Evolutionary conservation across 2,329 filamentous ascomycete species (phyloP), one percentile per base, ranked within the genome.

Genomic region (Diaporthe sp.): DNA sequence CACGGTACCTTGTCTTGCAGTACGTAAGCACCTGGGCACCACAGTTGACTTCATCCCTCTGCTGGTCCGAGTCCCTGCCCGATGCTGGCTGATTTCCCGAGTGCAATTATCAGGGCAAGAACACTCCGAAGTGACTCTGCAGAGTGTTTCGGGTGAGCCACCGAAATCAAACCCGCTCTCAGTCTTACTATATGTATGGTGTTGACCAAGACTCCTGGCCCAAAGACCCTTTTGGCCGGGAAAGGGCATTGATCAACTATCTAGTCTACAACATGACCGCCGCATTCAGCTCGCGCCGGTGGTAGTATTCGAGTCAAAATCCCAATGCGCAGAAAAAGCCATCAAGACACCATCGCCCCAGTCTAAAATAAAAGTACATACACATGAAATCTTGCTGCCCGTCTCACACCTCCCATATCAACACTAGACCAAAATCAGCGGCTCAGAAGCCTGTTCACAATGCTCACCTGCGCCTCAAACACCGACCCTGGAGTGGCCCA

Each of bases 401-500:
- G 4, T 51, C 61, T 66, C 7, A 15, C 9, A 37, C 44, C 15
- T 25, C 47, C n/a, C 8, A 13, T 6, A 37, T 19, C 22, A 25
- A 27, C 3, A 50, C 7, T 19, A 51, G 13, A 44, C 22, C 44
- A 17, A 17, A 13, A 35, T 68, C 47, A 68, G 22, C 63, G 63
- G 15, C 47, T 32, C 7, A 73, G 27, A 15, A 75, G 59, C 13
- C 50, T 47, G 12, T 80, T 77, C 55, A 82, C 65, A 66, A 81
- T 81, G 17, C 74, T 77, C 10, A 80, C 69, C 68, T 78, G 75
- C 0, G 79, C 78, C 51, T 81, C 80, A 44, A 84, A 81, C 42
- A 78, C 82, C 25, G 82, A 83, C 25, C 81, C 80, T 2, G 80
- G 77, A 12, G 75, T 76, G 2, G 81, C 81, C 83, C 82, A 84